A percentile compares a stretch with the other conserved stretches of the same genome.
phyloP scores from a whole-genome alignment of 768 basidiomycete species.

The Russula compacta region DNA sequence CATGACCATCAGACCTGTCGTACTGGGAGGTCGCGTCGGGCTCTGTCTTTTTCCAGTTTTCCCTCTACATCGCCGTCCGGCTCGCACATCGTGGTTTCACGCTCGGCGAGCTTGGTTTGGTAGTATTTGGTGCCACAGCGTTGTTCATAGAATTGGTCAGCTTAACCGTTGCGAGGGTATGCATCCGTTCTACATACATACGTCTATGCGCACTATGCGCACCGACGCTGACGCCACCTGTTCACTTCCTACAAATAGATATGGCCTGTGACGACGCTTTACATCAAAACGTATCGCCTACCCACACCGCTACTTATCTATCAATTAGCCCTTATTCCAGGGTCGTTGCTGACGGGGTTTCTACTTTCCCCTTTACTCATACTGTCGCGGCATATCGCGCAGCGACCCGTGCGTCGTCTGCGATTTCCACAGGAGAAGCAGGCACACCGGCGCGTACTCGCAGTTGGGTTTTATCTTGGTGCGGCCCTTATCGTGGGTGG shows the following conservation, averaged over 20 bases:
- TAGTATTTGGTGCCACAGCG: slow-evolving; percentile 81
- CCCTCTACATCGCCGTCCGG: slow-evolving; percentile 80
- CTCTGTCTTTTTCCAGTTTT: slow-evolving; percentile 83
- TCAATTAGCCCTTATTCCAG: slow-evolving; percentile 88
- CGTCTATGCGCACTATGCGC: background rate
- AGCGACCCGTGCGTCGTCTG: slow-evolving; percentile 72
- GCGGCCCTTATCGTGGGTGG: slow-evolving; percentile 69
- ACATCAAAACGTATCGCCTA: slow-evolving; percentile 84
- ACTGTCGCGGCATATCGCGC: slow-evolving; percentile 85
- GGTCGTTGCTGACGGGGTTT: slow-evolving; percentile 88
- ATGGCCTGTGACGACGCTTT: slow-evolving; percentile 69
- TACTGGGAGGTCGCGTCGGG: slow-evolving; percentile 64
- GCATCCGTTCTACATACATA: slow-evolving; percentile 23
- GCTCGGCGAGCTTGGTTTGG: slow-evolving; percentile 84
- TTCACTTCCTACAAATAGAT: slow-evolving; percentile 38
- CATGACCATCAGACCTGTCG: slow-evolving; percentile 50
- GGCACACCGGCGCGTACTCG: slow-evolving; percentile 72
- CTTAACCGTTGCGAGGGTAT: slow-evolving; percentile 71
- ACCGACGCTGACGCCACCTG: background rate
- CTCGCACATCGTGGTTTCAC: slow-evolving; percentile 94
- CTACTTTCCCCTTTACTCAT: slow-evolving; percentile 89
- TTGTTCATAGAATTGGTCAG: slow-evolving; percentile 81
- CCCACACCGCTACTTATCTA: slow-evolving; percentile 89
- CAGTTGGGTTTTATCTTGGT: slow-evolving; percentile 76
- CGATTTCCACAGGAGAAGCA: slow-evolving; percentile 77